phyloP scores from a whole-genome alignment of 2,329 filamentous ascomycete genomes.

The Colletotrichum ledebouriae region DNA sequence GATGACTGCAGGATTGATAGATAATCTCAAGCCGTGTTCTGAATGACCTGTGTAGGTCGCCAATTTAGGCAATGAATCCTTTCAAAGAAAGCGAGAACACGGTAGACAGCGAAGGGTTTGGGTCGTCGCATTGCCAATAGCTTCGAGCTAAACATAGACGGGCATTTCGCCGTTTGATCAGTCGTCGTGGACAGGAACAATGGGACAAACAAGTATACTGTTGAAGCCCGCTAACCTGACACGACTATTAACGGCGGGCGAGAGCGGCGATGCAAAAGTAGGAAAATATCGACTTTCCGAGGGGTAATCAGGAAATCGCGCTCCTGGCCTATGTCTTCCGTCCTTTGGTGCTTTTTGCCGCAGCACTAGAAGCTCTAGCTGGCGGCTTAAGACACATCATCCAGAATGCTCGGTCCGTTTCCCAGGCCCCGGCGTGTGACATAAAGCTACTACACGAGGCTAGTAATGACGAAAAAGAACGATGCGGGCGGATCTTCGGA shows the following conservation, averaged over 20 bases:
- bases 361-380: conserved; percentile 27
- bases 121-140: conserved; percentile 4
- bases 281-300: background rate
- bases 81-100: conserved; percentile 1
- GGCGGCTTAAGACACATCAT: conserved; percentile 14
- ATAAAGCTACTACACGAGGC: conserved; percentile 11
- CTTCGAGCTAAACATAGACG: conserved; percentile 5
- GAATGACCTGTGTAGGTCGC: conserved; percentile 10
- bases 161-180: conserved; percentile 10
- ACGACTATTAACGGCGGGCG: conserved; percentile 4
- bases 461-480: conserved; percentile 18
- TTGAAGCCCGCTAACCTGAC: background rate
- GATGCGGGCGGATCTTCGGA: conserved; percentile 29
- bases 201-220: conserved; percentile 4
- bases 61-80: conserved; percentile 19
- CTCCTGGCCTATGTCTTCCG: conserved; percentile 18
- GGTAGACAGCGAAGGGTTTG: background rate
- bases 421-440: conserved; percentile 21
- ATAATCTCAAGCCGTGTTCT: conserved; percentile 15
- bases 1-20: conserved; percentile 14
- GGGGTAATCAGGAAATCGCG: conserved; percentile 21
- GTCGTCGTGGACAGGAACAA: conserved; percentile 16
- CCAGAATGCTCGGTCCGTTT: conserved; percentile 36
- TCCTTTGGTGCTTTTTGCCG: conserved; percentile 13
- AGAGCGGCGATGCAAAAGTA: conserved; percentile 12